A percentile compares a stretch with the other conserved stretches of the same genome.
phyloP scores from a whole-genome alignment of 345 rosid species.

The Salix suchowensis region DNA sequence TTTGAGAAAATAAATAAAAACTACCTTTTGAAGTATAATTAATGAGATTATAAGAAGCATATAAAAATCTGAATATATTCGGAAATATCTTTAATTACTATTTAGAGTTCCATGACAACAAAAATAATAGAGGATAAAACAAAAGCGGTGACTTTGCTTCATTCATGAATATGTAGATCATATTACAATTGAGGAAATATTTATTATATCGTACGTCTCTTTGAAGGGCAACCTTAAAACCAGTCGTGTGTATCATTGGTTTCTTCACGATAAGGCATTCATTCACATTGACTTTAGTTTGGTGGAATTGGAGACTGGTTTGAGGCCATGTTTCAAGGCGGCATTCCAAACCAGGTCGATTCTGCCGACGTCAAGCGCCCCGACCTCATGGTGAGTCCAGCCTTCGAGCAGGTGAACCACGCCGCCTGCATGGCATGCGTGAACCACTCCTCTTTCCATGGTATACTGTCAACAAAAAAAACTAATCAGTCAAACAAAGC shows the following conservation, averaged over 20 bases:
- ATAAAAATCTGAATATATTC: no score
- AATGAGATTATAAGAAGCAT: no score
- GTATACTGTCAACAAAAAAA: conserved; percentile 57
- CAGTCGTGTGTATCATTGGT: background rate
- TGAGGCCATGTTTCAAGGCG: conserved; percentile 72
- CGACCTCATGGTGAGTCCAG: conserved; percentile 94
- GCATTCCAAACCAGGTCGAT: conserved; percentile 93
- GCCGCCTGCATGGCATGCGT: conserved; percentile 99
- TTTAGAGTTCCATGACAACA: no score
- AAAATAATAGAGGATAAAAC: no score
- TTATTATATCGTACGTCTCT: no score
- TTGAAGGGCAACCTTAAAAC: background rate
- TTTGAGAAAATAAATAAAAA: no score
- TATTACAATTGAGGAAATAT: no score
- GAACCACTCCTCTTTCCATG: conserved; percentile 94
- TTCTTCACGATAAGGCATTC: background rate
- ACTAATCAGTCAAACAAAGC: background rate
- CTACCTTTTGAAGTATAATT: no score
- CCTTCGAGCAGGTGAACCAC: conserved; percentile 87
- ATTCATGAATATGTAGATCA: no score
- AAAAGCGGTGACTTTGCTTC: no score
- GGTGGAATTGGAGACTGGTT: conserved; percentile 36
- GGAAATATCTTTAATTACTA: no score
- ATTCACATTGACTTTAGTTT: background rate
- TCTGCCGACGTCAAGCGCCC: conserved; percentile 78